Conservation (phyloP, 306 rosid genomes). For the Crataegus laevigata region DNA sequence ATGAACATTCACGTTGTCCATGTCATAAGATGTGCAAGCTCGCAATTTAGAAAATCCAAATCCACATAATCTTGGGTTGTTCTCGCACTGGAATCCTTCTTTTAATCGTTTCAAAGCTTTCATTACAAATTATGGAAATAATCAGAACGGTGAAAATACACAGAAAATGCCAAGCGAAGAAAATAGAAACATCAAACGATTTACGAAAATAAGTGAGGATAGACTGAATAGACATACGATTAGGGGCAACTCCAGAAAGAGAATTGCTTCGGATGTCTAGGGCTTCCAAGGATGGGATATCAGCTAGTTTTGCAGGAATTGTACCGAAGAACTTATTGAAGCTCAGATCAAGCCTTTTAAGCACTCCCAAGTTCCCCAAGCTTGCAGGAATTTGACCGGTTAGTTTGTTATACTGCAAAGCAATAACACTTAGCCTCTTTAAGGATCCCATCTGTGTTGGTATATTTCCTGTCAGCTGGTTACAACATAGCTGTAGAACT, state of each 20-base stretch:
- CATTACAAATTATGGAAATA: constrained; percentile 19
- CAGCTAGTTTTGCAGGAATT: constrained; percentile 51
- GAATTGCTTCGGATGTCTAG: constrained; percentile 66
- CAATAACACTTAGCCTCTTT: constrained; percentile 58
- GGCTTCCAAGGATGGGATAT: constrained; percentile 33
- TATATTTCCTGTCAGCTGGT: constrained; percentile 63
- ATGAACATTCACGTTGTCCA: constrained; percentile 17
- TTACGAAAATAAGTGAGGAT: background rate
- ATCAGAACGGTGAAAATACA: constrained; percentile 16
- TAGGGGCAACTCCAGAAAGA: constrained; percentile 63
- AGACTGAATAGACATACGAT: constrained; percentile 40
- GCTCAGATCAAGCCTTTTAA: constrained; percentile 72
- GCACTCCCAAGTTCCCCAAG: constrained; percentile 45
- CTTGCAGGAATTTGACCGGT: constrained; percentile 59
- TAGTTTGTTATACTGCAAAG: constrained; percentile 64
- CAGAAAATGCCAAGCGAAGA: background rate
- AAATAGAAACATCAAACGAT: background rate
- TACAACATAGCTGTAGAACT: constrained; percentile 79
- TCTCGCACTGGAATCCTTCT: constrained; percentile 59
- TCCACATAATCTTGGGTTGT: constrained; percentile 73
- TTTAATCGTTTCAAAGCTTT: constrained; percentile 56
- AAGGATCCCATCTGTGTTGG: constrained; percentile 57
- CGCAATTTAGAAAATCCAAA: constrained; percentile 47
- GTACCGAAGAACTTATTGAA: constrained; percentile 57
- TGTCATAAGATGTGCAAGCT: constrained; percentile 44